Evolutionary conservation across 140 eudicot species (phyloP).

Genomic region (Bidens hawaiensis): DNA sequence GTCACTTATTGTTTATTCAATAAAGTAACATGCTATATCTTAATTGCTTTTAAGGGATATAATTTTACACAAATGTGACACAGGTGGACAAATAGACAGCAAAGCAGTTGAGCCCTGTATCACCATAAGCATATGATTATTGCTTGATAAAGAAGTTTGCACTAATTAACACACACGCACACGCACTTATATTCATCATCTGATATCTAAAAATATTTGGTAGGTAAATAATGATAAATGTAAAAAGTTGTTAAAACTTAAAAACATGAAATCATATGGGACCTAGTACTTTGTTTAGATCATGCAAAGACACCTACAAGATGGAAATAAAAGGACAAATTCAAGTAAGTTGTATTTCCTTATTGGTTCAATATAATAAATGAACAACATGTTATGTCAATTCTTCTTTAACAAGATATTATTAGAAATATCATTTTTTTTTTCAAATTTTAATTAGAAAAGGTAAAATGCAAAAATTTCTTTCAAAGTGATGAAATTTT

Average conservation of each 20-base stretch:
- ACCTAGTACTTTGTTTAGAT: slow-evolving; percentile 16
- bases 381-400: neutral
- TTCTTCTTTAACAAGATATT: neutral
- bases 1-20: too few relatives aligned
- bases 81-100: slow-evolving; percentile 32
- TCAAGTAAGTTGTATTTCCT: slow-evolving; percentile 15
- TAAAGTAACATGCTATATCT: neutral
- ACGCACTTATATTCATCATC: slow-evolving; percentile 9
- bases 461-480: slow-evolving; percentile 12
- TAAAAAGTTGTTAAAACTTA: slow-evolving; percentile 17
- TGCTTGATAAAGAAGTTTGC: slow-evolving; percentile 32
- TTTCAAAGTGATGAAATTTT: neutral
- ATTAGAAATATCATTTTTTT: neutral
- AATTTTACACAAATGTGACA: slow-evolving; percentile 10
- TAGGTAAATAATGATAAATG: slow-evolving; percentile 24
- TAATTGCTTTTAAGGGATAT: slow-evolving; percentile 2
- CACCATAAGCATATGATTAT: slow-evolving; percentile 22
- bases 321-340: slow-evolving; percentile 22
- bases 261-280: slow-evolving; percentile 27
- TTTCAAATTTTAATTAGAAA: neutral
- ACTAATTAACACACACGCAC: slow-evolving; percentile 15
- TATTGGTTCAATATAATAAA: slow-evolving; percentile 5
- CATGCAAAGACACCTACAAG: slow-evolving; percentile 24
- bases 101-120: slow-evolving; percentile 27
- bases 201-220: slow-evolving; percentile 11